Percentiles rank a stretch among this genome's conserved stretches.
Conservation (phyloP, 2,329 filamentous ascomycete genomes). For the Aspergillus quadricinctus region DNA sequence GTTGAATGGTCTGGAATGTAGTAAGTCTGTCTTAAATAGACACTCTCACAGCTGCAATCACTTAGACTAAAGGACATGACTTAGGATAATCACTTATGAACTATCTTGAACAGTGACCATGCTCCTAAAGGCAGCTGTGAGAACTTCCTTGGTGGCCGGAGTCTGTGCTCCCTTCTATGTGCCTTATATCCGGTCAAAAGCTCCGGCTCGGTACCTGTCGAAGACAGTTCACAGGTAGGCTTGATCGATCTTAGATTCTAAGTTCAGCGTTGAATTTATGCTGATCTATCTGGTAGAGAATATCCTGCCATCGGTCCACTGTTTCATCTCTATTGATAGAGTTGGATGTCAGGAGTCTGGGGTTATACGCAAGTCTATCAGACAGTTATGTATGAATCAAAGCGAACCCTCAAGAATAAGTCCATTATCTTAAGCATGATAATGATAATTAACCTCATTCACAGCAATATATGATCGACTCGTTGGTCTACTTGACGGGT, state of each 20-base stretch:
- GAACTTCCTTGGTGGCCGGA: conserved; percentile 2
- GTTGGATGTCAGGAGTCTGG: too few species aligned
- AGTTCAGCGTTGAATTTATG: not conserved
- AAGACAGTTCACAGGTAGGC: not conserved
- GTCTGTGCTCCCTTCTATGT: conserved; percentile 9
- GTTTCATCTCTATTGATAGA: conserved; percentile 3
- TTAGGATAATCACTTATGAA: not conserved
- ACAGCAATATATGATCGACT: too few species aligned
- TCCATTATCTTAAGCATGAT: not conserved
- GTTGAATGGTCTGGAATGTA: not conserved
- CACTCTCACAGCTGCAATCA: not conserved
- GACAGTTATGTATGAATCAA: not conserved
- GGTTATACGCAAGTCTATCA: too few species aligned
- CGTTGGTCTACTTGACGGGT: too few species aligned
- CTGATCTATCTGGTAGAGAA: not conserved
- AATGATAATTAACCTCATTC: not conserved
- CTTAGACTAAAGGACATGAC: not conserved
- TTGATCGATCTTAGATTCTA: not conserved
- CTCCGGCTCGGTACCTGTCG: not conserved
- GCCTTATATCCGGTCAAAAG: conserved; percentile 3
- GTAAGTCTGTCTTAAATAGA: not conserved
- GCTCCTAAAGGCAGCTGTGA: not conserved
- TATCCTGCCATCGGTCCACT: conserved; percentile 1
- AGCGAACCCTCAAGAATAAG: not conserved
- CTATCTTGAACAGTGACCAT: not conserved